Evolutionary conservation across 148 eudicot genomes (phyloP), one percentile per base, ranked within the genome.

Genomic region (Rhododendron kiyosumense): DNA sequence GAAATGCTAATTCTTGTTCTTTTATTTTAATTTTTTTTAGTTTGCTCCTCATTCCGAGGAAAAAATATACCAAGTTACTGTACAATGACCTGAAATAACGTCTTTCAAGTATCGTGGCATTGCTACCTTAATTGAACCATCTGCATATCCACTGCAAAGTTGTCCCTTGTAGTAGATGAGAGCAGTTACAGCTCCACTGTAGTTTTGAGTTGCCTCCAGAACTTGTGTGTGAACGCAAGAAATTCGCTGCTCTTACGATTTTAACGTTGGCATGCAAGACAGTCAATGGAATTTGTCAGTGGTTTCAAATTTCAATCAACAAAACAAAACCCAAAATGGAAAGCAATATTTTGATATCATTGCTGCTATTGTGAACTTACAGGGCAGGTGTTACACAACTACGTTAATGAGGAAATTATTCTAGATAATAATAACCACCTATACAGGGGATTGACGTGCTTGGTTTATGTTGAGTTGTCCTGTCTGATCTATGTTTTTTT

Each of bases 141-240:
- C 89, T 81, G 88, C 81, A 86, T 92, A 89, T 87, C 94, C 94
- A 87, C 94, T 82, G 88, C 84, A 86, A 61, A 92, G 91, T 36
- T 84, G 87, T 86, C 94, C 94, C 76, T 81, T 91, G 87, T 88
- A 92, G 93, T 86, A 92, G 85, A 90, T 89, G 75, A 92, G 93
- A 61, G 93, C 88, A 32, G 89, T 91, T 61, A 92, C 94, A 80
- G 94, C 91, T 79, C 93, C 94, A 76, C 87, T 88, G 54, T 57
- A 20, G 83, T 83, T 90, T n/a, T 86, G 75, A 38, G 79, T 88
- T 28, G 87, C 90, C 84, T 92, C 94, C 28, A 92, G 87, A 79
- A 88, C 63, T 88, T 92, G 94, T 51, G 92, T 91, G 78, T 92
- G 94, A 82, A 91, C 94, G 82, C 94, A 92, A 82, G 94, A 92